A percentile compares a stretch with the other conserved stretches of the same genome.
These are phyloP conservation scores for Dendrothele bispora DNA, from an alignment of 768 basidiomycete species.

Conservation along the genomic window DNA sequence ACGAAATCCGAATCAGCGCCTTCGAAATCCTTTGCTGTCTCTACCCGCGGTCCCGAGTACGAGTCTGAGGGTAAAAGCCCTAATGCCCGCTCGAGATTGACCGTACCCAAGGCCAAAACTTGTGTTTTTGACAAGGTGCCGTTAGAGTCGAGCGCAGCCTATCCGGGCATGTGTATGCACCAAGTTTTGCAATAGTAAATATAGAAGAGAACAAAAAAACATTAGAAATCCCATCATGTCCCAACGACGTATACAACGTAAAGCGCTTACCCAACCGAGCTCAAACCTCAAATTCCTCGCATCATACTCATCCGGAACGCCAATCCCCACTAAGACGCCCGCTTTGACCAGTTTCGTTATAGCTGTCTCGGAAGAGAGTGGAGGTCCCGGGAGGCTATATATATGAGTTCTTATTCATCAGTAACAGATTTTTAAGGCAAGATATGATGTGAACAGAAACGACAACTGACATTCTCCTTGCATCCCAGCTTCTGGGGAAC, in stretches of 20 bases:
- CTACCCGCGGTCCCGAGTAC: too few relatives aligned
- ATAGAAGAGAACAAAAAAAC: too few relatives aligned
- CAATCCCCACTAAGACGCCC: constrained; percentile 73
- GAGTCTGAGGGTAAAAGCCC: too few relatives aligned
- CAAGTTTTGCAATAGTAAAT: too few relatives aligned
- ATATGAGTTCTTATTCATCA: too few relatives aligned
- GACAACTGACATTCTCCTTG: constrained; percentile 60
- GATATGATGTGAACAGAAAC: too few relatives aligned
- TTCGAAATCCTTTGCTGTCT: too few relatives aligned
- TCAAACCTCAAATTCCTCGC: constrained; percentile 81
- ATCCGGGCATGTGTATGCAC: too few relatives aligned
- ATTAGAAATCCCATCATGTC: not conserved
- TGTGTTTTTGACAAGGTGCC: constrained; percentile 38
- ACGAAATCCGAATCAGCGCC: constrained; percentile 20
- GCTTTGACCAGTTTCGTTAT: constrained; percentile 63
- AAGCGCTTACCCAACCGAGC: constrained; percentile 60
- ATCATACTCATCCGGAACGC: constrained; percentile 62
- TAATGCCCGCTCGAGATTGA: constrained; percentile 42
- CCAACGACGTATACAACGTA: not conserved
- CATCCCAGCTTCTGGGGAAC: constrained; percentile 76
- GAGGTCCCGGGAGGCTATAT: constrained; percentile 67
- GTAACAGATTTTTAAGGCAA: too few relatives aligned
- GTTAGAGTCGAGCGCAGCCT: constrained; percentile 34
- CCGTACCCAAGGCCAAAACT: constrained; percentile 41
- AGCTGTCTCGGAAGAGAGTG: constrained; percentile 58